phyloP scores from a whole-genome alignment of 2,329 filamentous ascomycete genomes.

The Cladophialophora chaetospira region DNA sequence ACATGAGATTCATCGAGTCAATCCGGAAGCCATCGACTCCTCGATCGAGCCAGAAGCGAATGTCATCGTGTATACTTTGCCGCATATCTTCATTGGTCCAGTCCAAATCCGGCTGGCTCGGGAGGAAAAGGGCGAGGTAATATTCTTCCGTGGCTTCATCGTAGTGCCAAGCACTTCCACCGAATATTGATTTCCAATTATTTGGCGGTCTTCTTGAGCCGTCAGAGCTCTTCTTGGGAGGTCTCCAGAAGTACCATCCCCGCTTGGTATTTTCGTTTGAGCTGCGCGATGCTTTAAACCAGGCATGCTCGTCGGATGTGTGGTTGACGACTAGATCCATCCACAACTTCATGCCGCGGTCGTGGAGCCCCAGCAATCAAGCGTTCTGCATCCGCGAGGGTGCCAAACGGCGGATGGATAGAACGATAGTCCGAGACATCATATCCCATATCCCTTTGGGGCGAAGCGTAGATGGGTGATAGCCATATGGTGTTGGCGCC shows the following conservation, averaged over 20 bases:
- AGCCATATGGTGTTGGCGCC: conserved; percentile 69
- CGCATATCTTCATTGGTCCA: conserved; percentile 69
- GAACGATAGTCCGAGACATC: conserved; percentile 67
- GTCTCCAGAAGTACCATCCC: conserved; percentile 63
- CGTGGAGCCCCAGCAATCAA: conserved; percentile 59
- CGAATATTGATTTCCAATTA: conserved; percentile 68
- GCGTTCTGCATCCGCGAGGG: conserved; percentile 60
- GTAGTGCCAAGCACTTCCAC: conserved; percentile 54
- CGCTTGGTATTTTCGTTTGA: conserved; percentile 61
- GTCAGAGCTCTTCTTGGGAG: conserved; percentile 50
- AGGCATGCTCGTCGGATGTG: conserved; percentile 67
- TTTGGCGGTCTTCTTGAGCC: conserved; percentile 68
- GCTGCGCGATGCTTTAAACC: conserved; percentile 65
- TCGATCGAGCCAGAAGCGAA: conserved; percentile 72
- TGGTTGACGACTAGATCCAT: conserved; percentile 75
- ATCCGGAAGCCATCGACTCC: conserved; percentile 70
- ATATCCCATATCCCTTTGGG: conserved; percentile 70
- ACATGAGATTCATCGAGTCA: conserved; percentile 68
- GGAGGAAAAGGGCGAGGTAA: conserved; percentile 70
- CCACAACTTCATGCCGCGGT: conserved; percentile 66
- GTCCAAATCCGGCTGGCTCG: conserved; percentile 74
- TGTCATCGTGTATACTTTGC: conserved; percentile 65
- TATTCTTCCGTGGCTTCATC: conserved; percentile 69
- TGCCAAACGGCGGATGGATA: conserved; percentile 64
- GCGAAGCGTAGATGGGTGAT: conserved; percentile 66